Evolutionary conservation across 148 eudicot species (phyloP), one percentile per base, ranked within the genome.

Genomic region (Rheum nobile): DNA sequence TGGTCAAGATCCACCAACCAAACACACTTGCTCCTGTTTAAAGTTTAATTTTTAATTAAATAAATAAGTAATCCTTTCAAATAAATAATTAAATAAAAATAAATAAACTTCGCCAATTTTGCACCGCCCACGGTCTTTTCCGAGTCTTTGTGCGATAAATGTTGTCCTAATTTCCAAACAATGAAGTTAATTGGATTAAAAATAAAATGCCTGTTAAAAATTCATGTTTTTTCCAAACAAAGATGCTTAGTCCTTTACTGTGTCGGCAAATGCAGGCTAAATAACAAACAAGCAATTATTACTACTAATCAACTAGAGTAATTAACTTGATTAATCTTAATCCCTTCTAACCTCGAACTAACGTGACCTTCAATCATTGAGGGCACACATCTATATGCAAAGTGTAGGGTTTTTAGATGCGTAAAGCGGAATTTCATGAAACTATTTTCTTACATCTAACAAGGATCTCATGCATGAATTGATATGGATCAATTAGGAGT

Each of bases 321-420:
- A 59, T 26, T 59, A 61, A 61, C 61, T 14, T 28, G 22, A 12
- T n/a, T n/a, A 22, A 44, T 8, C 74, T 21, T 47, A 42, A 14
- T 28, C 13, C 43, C 21, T 13, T 38, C n/a, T 71, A 2, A 38
- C 72, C 39, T 74, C 69, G 61, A 65, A 73, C 81, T 75, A 80
- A 81, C 84, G 82, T 84, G 84, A 78, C 67, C 71, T 42, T 81
- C 84, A 84, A 84, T 84, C 80, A 84, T 81, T 81, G 82, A 84
- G 55, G 59, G 76, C 80, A 79, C 82, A 55, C 78, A 80, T 19
- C 70, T 79, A 61, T 57, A 78, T 74, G 81, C 78, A 76, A 61
- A 42, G 14, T n/a, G n/a, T n/a, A n/a, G n/a, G n/a, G n/a, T n/a
- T n/a, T n/a, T n/a, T n/a, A n/a, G n/a, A n/a, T n/a, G n/a, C n/a